Evolutionary conservation across 1,284 basidiomycete genomes (phyloP).

Genomic region (Sporisorium sorghi): DNA sequence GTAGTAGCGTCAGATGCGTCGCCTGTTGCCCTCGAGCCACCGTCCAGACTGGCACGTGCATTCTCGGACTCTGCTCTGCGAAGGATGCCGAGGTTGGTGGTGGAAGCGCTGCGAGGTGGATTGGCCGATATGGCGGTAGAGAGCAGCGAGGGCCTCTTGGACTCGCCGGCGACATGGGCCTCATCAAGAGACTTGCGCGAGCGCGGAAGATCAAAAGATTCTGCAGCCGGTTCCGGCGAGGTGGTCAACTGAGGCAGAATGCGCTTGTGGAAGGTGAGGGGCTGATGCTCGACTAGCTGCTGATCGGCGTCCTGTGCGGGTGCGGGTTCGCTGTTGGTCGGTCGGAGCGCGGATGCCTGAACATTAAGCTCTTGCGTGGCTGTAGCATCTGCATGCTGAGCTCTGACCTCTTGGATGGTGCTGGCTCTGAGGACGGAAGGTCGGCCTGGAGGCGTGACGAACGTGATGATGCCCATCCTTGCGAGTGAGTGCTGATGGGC

Average conservation of each 20-base stretch:
- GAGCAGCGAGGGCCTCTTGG: slow-evolving; percentile 25
- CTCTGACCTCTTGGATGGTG: not conserved
- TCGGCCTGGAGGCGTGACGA: slow-evolving; percentile 37
- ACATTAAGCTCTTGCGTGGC: not conserved
- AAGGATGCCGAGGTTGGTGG: slow-evolving; percentile 34
- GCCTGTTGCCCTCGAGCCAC: not conserved
- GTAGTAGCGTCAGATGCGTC: not conserved
- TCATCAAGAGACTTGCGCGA: slow-evolving; percentile 16
- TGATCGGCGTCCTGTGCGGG: slow-evolving; percentile 1
- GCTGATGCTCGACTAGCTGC: slow-evolving; percentile 6
- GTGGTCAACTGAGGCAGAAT: slow-evolving; percentile 29
- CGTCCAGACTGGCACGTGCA: slow-evolving; percentile 2
- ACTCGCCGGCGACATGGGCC: slow-evolving; percentile 3
- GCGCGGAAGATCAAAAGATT: slow-evolving; percentile 16
- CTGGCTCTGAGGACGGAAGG: slow-evolving; percentile 23
- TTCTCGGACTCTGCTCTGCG: slow-evolving; percentile 17
- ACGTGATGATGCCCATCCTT: slow-evolving; percentile 41
- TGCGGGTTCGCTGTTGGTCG: slow-evolving; percentile 1
- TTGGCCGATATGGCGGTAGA: slow-evolving; percentile 22
- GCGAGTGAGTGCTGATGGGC: not conserved
- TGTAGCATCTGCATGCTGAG: slow-evolving; percentile 5
- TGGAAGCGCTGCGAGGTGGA: slow-evolving; percentile 19
- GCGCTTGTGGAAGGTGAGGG: slow-evolving; percentile 42
- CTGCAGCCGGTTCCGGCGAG: slow-evolving; percentile 29
- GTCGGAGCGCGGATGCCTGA: not conserved